Percentiles rank a stretch among this genome's conserved stretches.
Conservation (phyloP, 1,284 basidiomycete species). For the Gymnopus androsaceus region DNA sequence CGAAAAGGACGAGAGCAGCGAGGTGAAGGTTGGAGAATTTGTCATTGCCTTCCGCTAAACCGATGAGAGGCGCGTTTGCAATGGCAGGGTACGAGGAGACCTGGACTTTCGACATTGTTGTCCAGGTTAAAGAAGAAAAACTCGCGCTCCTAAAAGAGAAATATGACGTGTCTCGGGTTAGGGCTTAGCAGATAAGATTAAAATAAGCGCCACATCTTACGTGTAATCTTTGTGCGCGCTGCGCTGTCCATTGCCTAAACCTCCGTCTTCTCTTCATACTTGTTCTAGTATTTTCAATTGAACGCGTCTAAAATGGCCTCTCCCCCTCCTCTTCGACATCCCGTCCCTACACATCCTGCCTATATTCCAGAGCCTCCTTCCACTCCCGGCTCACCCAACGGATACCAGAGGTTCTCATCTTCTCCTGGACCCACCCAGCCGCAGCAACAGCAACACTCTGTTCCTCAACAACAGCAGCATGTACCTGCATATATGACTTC, state of each 20-base stretch:
- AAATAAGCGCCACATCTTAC: too few relatives aligned
- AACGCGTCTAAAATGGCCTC: conserved; percentile 49
- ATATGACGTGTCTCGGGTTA: conserved; percentile 2
- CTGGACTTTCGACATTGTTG: conserved; percentile 13
- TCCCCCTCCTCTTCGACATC: conserved; percentile 84
- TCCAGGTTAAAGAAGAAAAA: conserved; percentile 6
- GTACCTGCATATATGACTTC: conserved; percentile 22
- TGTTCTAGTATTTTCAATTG: too few relatives aligned
- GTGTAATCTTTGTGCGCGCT: too few relatives aligned
- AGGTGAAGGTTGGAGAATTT: conserved; percentile 84
- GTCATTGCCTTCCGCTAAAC: conserved; percentile 86
- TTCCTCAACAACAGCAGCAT: conserved; percentile 31
- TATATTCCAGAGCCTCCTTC: conserved; percentile 88
- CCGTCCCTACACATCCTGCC: conserved; percentile 86
- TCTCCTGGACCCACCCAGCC: conserved; percentile 46
- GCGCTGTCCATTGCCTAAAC: too few relatives aligned
- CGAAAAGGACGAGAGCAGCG: conserved; percentile 71
- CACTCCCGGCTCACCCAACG: conserved; percentile 75
- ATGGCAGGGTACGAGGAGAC: conserved; percentile 15
- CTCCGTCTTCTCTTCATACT: too few relatives aligned
- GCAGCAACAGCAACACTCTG: too few relatives aligned
- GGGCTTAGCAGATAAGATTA: neutral
- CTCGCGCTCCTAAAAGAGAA: neutral
- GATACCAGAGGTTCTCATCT: conserved; percentile 76
- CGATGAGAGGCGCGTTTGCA: conserved; percentile 64